A percentile compares a stretch with the other conserved stretches of the same genome.
Evolutionary conservation across 495 filamentous ascomycete species (phyloP).

Genomic region (Xylaria palmicola): DNA sequence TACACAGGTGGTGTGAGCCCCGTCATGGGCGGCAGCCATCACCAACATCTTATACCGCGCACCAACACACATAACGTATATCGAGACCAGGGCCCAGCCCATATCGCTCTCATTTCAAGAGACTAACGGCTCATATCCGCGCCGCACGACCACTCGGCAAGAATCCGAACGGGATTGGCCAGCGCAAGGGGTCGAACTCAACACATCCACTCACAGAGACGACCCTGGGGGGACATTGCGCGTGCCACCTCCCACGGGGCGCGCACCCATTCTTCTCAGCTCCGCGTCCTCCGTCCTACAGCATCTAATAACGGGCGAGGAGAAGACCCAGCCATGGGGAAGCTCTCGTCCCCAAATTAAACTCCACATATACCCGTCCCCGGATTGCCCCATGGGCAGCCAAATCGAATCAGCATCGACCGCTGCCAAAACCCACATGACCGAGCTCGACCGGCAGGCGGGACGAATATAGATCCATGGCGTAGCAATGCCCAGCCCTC

Average conservation of each 20-base stretch:
- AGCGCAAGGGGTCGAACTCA: neutral
- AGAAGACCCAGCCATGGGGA: neutral
- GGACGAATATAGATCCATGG: neutral
- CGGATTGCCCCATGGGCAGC: neutral
- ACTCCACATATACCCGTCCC: slow-evolving; percentile 6
- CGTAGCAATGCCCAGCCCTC: slow-evolving; percentile 1
- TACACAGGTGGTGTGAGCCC: neutral
- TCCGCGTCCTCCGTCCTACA: slow-evolving; percentile 7
- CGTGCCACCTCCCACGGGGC: neutral
- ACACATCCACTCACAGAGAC: neutral
- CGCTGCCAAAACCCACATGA: neutral
- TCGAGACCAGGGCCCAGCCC: neutral
- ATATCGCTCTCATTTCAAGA: neutral
- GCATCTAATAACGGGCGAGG: slow-evolving; percentile 1
- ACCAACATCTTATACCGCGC: slow-evolving; percentile 1
- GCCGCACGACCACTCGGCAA: neutral
- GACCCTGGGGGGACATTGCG: neutral
- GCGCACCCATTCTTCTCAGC: neutral
- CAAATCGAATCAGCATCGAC: neutral
- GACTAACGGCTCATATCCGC: neutral
- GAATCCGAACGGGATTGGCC: neutral
- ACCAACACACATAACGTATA: neutral
- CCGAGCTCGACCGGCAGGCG: neutral
- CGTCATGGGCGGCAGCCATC: neutral
- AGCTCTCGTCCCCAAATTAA: neutral